These are phyloP conservation scores for Mortierella sp. DNA, from an alignment of 371 early-diverging fungal genomes.

Conservation along the genomic window DNA sequence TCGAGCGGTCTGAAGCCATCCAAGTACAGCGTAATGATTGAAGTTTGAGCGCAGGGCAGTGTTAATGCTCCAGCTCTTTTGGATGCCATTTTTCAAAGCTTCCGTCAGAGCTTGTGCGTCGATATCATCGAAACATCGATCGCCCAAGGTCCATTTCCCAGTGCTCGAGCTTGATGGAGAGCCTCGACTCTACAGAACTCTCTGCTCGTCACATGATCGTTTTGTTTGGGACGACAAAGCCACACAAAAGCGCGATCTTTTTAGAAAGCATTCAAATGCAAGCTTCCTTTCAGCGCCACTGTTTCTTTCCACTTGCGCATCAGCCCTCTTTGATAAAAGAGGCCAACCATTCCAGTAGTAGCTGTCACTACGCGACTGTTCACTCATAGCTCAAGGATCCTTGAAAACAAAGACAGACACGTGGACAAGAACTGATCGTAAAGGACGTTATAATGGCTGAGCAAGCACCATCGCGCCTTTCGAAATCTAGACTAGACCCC, in stretches of 20 bases:
- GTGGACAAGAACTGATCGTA: conserved; percentile 10
- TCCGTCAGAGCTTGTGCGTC: conserved; percentile 76
- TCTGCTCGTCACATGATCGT: not conserved
- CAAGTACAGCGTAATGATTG: conserved; percentile 66
- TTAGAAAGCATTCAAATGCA: not conserved
- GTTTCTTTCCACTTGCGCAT: not conserved
- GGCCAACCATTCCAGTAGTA: not conserved
- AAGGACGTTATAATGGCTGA: conserved; percentile 5
- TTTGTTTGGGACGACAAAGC: not conserved
- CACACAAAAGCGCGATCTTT: not conserved
- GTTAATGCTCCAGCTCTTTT: conserved; percentile 66
- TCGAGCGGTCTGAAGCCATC: conserved; percentile 19
- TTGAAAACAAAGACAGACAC: not conserved
- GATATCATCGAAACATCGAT: conserved; percentile 74
- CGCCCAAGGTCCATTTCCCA: conserved; percentile 60
- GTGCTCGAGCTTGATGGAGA: conserved; percentile 50
- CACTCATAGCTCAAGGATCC: not conserved
- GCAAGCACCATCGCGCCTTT: conserved; percentile 20
- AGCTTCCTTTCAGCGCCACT: not conserved
- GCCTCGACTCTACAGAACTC: conserved; percentile 25
- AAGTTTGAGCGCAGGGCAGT: conserved; percentile 79
- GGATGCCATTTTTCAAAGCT: conserved; percentile 62
- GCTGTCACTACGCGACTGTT: not conserved
- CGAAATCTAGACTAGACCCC: conserved; percentile 1
- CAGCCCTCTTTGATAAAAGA: not conserved